Base-by-base conservation (phyloP, 257 asterid genomes). In the Thymus quinquecostatus region DNA sequence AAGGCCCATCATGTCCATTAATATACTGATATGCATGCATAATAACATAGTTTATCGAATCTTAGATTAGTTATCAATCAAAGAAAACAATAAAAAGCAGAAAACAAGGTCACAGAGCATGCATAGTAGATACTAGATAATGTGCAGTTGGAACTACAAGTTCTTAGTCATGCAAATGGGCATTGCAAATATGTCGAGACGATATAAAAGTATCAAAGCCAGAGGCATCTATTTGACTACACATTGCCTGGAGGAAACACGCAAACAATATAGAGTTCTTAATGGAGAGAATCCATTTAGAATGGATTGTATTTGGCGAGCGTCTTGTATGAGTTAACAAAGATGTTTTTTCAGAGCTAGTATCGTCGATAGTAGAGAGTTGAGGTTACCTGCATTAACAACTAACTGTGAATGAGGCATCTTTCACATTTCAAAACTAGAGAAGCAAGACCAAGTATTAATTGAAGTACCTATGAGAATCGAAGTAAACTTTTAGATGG, bases 1-100 rank as follows among this genome's bases (percentile, higher is more conserved):
- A 88, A 88, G 75, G 79, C 82, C 30, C 56, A 73, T 78, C 76
- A 45, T 41, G 74, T 79, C 69, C 67, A 64, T 64, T 63, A 54
- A 63, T 47, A 36, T 51, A 8, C 36, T 1, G 1, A 65, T 70
- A 59, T 62, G 33, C 73, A 57, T 41, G 68, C 69, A 65, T 11
- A 12, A 63, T 21, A 44, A n/a, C 47, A 66, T 38, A 5, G 41
- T 68, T 71, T 21, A 27, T 36, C 10, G 29, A 49, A 54, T 66
- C 68, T 70, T 32, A 28, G 5, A 34, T 60, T 8, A 43, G 40
- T 49, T 13, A 41, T 6, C 36, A 33, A 68, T 66, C 12, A 47
- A 51, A 68, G 54, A 43, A 74, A 53, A 49, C 5, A 62, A 63
- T 5, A 13, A 10, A 44, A 34, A 38, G 21, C 57, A 59, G 60